Conservation (phyloP, 1,139 yeast species). For the Diutina neorugosa region DNA sequence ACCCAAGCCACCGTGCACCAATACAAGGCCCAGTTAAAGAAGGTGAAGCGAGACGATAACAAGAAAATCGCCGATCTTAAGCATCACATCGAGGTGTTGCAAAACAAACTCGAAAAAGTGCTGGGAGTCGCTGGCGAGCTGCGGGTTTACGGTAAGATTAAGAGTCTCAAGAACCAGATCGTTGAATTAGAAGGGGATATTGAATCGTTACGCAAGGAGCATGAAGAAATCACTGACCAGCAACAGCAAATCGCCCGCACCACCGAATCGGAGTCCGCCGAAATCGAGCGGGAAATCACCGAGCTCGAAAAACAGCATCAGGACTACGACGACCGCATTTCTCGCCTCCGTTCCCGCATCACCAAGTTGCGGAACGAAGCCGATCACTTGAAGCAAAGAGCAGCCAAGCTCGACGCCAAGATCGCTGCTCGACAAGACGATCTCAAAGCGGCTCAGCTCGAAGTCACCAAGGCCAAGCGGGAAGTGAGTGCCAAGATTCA, state of each 20-base stretch:
- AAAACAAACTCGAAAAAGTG: not conserved
- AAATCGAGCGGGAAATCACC: conserved; percentile 16
- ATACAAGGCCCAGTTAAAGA: not conserved
- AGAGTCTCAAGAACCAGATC: conserved; percentile 30
- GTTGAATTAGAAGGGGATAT: conserved; percentile 30
- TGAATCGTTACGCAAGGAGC: conserved; percentile 10
- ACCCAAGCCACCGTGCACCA: not conserved
- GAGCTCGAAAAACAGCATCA: conserved; percentile 15
- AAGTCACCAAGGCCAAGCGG: conserved; percentile 20
- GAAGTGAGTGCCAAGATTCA: conserved; percentile 17
- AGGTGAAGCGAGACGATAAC: conserved; percentile 58
- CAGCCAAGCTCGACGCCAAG: conserved; percentile 18
- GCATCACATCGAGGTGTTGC: not conserved
- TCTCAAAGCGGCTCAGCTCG: conserved; percentile 14
- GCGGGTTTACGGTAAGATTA: conserved; percentile 25
- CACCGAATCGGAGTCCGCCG: conserved; percentile 6
- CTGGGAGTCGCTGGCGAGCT: conserved; percentile 13
- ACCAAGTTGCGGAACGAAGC: conserved; percentile 14
- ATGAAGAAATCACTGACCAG: conserved; percentile 7
- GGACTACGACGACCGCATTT: conserved; percentile 17
- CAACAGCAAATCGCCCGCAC: conserved; percentile 6
- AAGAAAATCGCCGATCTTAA: conserved; percentile 34
- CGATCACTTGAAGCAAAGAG: conserved; percentile 13
- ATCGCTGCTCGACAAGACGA: conserved; percentile 16
- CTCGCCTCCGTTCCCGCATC: conserved; percentile 14